Evolutionary conservation across 768 basidiomycete genomes (phyloP).

Genomic region (Pilatotrama ljubarskyi): DNA sequence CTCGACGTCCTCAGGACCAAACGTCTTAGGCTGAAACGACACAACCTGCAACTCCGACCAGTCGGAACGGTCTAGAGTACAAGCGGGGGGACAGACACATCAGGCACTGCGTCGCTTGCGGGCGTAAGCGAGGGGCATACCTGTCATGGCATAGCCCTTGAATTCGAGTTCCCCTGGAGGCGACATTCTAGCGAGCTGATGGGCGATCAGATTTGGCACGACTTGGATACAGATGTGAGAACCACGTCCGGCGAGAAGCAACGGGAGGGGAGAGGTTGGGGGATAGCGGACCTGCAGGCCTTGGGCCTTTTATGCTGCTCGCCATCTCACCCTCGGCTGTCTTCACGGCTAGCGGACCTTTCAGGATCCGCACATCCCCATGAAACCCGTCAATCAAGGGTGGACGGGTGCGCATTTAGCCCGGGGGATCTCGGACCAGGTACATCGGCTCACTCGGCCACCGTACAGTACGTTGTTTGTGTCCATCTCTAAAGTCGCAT

Average conservation of each 20-base stretch:
- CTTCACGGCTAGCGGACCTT: not conserved
- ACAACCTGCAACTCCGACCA: conserved; percentile 46
- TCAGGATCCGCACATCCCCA: no score
- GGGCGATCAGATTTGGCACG: not conserved
- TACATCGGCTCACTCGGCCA: no score
- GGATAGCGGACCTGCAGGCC: not conserved
- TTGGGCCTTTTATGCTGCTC: not conserved
- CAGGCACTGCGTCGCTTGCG: not conserved
- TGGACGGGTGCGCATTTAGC: no score
- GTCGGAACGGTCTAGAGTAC: conserved; percentile 19
- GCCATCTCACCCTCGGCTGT: not conserved
- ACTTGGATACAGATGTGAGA: not conserved
- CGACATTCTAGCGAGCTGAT: conserved; percentile 4
- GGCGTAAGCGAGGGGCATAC: not conserved
- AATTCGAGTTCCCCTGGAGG: conserved; percentile 16
- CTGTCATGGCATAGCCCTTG: conserved; percentile 32
- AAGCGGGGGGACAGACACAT: not conserved
- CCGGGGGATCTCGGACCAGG: no score
- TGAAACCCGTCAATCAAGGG: no score
- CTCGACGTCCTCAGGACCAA: conserved; percentile 56
- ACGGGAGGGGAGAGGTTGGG: not conserved
- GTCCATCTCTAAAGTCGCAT: no score
- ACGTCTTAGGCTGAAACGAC: conserved; percentile 52
- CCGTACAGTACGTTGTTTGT: no score
- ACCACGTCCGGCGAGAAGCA: not conserved